Percentiles rank a stretch among this genome's conserved stretches.
phyloP scores from a whole-genome alignment of 169 alveolate species.

The Cryptosporidium ubiquitum region DNA sequence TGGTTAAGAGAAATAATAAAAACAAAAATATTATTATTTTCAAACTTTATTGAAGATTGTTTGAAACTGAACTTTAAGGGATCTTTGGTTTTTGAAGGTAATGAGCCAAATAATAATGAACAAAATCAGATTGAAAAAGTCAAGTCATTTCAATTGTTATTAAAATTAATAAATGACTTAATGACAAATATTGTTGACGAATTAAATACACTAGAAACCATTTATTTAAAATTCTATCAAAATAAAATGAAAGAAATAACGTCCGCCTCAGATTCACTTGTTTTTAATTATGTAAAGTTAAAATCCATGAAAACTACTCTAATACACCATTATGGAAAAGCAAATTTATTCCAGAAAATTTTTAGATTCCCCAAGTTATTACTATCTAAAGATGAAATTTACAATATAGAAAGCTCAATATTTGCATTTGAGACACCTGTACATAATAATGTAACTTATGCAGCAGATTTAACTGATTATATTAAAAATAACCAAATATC shows the following conservation, averaged over 20 bases:
- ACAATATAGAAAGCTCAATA: slow-evolving; percentile 5
- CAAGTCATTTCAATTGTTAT: neutral
- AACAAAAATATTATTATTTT: neutral
- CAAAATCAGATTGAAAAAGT: neutral
- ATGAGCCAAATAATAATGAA: neutral
- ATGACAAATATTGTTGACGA: slow-evolving; percentile 23
- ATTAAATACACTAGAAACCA: slow-evolving; percentile 35
- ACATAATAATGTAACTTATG: slow-evolving; percentile 33
- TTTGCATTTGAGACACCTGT: slow-evolving; percentile 9
- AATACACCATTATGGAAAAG: slow-evolving; percentile 61
- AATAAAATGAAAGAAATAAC: slow-evolving; percentile 27
- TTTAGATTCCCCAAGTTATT: slow-evolving; percentile 58
- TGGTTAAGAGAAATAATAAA: slow-evolving; percentile 32
- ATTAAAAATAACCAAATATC: slow-evolving; percentile 20
- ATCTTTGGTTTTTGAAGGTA: slow-evolving; percentile 23
- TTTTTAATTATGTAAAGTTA: slow-evolving; percentile 18
- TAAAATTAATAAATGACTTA: slow-evolving; percentile 10
- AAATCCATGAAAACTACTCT: slow-evolving; percentile 43
- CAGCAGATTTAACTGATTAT: slow-evolving; percentile 43
- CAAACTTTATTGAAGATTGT: slow-evolving; percentile 44
- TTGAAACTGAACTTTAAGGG: slow-evolving; percentile 11
- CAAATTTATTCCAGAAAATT: slow-evolving; percentile 47
- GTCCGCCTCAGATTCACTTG: neutral
- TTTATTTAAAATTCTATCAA: slow-evolving; percentile 24
- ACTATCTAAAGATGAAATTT: slow-evolving; percentile 9